Base-by-base conservation (phyloP, 2,329 filamentous ascomycete species). In the Pyricularia grisea region DNA sequence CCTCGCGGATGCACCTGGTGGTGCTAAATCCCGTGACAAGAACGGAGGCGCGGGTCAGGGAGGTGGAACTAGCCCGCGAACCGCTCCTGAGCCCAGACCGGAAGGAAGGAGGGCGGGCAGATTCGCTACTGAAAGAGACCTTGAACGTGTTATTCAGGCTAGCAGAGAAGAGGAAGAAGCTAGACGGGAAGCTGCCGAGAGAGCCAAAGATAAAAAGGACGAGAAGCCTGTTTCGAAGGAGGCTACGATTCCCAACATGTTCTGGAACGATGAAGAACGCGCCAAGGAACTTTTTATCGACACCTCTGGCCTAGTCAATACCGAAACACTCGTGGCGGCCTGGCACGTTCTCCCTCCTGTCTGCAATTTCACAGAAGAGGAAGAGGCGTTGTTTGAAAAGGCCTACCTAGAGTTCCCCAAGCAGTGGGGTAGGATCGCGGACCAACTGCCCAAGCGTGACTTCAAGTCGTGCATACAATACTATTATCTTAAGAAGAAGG, bases 401-500 rank as follows among this genome's bases (percentile, higher is more conserved):
- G 85, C 87, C 12, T 94, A 93, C 74, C 83, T 92, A 67, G 90
- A 92, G 71, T 87, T 86, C 70, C 90, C 91, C 0, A 95, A 95
- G 82, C 91, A 93, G 75, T 95, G 91, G 91, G 90, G 91, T 69
- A 88, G 87, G 73, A 88, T 95, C 70, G 90, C 92, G 5, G 87
- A 90, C 70, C 83, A 84, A 28, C 80, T 94, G 6, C 85, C 86
- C 0, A 83, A 85, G 33, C 87, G 92, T 28, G 88, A 91, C 74
- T 93, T 92, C 78, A 90, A 90, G 72, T 87, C 91, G 65, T 93
- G 90, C 77, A 95, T 95, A 73, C 90, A 93, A 75, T 93, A 94
- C 77, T 95, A 95, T 78, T 95, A 95, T 77, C 84, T 92, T 71
- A 92, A 90, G 76, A 95, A 88, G 79, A 90, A 90, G 79, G 84